These are phyloP conservation scores for Boletus rubescentipes DNA, from an alignment of 768 basidiomycete genomes.

Conservation along the genomic window DNA sequence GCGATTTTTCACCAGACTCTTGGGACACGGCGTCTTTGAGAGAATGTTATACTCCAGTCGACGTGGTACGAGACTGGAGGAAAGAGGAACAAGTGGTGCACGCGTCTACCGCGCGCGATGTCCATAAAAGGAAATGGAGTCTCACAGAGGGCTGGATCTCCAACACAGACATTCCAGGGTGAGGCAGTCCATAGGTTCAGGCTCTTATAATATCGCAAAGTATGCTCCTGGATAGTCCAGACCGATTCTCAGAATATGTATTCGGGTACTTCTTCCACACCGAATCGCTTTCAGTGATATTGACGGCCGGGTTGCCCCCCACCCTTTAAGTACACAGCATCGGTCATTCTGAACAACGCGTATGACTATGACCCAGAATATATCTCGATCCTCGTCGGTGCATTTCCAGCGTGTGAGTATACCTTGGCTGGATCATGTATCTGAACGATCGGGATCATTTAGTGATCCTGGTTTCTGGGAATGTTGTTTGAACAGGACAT, in stretches of 20 bases:
- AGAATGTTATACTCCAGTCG: too few relatives aligned
- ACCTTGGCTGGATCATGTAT: background rate
- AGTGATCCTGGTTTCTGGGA: constrained; percentile 26
- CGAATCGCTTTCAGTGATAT: background rate
- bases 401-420: constrained; percentile 18
- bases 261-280: constrained; percentile 26
- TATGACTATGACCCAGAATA: constrained; percentile 22
- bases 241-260: constrained; percentile 34
- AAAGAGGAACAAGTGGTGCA: too few relatives aligned
- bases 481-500: constrained; percentile 26
- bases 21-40: too few relatives aligned
- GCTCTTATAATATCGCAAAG: constrained; percentile 30
- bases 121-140: too few relatives aligned
- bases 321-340: constrained; percentile 17
- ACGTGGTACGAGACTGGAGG: too few relatives aligned
- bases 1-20: constrained; percentile 27
- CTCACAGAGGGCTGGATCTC: too few relatives aligned
- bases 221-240: constrained; percentile 35
- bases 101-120: too few relatives aligned
- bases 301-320: background rate
- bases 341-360: constrained; percentile 17
- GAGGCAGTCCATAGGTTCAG: constrained; percentile 26
- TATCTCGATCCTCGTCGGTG: constrained; percentile 14
- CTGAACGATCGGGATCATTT: background rate
- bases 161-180: constrained; percentile 24